Percentiles rank a stretch among this genome's conserved stretches.
Evolutionary conservation across 352 stramenopile genomes (phyloP).

Genomic region (Globisporangium viniferum): DNA sequence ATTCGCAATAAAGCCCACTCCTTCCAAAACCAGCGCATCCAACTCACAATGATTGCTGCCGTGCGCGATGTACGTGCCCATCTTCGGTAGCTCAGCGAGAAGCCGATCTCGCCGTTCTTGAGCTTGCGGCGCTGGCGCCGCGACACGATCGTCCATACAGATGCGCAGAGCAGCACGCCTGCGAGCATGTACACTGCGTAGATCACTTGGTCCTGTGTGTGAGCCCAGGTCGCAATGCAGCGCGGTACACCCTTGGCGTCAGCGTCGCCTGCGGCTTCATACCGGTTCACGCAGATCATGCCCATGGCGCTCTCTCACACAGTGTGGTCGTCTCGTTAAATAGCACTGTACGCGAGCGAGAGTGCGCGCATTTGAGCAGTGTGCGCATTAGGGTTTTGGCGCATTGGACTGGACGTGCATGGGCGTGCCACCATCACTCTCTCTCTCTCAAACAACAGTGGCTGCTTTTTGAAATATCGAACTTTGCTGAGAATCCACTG

Average conservation of each 20-base stretch:
- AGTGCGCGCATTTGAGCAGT: not conserved
- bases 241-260: constrained; percentile 29
- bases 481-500: not conserved
- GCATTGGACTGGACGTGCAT: not conserved
- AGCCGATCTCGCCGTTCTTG: constrained; percentile 63
- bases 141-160: constrained; percentile 54
- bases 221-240: constrained; percentile 70
- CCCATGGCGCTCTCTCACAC: constrained; percentile 27
- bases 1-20: too few species aligned
- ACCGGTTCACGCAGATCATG: constrained; percentile 73
- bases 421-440: not conserved
- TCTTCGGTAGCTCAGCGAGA: constrained; percentile 68
- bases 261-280: constrained; percentile 26
- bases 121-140: constrained; percentile 52
- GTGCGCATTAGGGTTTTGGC: not conserved
- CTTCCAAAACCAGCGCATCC: not conserved
- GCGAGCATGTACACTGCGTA: constrained; percentile 47
- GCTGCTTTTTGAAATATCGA: not conserved
- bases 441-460: not conserved
- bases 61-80: constrained; percentile 76
- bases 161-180: constrained; percentile 42
- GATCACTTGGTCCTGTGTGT: constrained; percentile 72
- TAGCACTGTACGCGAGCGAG: not conserved
- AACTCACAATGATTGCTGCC: constrained; percentile 64
- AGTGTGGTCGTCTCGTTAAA: not conserved